Evolutionary conservation across 495 filamentous ascomycete genomes (phyloP), one percentile per base, ranked within the genome.

Genomic region (Coniosporium apollinis): DNA sequence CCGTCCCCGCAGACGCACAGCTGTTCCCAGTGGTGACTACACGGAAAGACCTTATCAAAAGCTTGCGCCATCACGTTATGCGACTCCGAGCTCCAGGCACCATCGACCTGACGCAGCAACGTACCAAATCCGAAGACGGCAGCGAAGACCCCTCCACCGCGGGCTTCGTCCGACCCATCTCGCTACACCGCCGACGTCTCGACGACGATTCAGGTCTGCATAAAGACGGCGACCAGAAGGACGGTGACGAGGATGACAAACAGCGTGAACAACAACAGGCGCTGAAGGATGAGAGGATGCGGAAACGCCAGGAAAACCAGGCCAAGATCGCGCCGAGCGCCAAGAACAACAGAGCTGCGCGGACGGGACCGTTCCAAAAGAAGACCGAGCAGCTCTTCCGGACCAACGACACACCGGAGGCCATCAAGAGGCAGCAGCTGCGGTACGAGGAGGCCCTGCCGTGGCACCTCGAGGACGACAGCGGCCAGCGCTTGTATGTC

Each of bases 401-500:
- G 10, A 43, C 48, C 17, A 66, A 75, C 26, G 67, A 72, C 44
- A 72, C 72, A 5, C 79, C 80, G 10, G 79, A 80, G 26, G 74
- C 85, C 44, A 77, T 82, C 47, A 84, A 82, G 38, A 68, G 72
- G 34, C 67, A 72, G 8, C 72, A 82, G 30, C 66, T 96, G 15
- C 74, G 84, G 41, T 97, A 96, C 44, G 91, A 97, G 52, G 89
- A 97, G 49, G 79, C 82, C 5, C 58, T 93, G 26, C 91, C 91
- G 7, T 97, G 89, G 89, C 85, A 94, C 51, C 54, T 97, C 31
- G 89, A 97, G 49, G 89, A 97, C 55, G 91, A 85, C 36, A 86
- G 94, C 45, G 79, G 82, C 48, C 91, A 83, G 48, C 80, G 91
- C 43, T 77, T 76, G 1, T 97, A 85, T 85, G 76, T 86, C 17